phyloP scores from a whole-genome alignment of 805 yeast species.

The Sugiyamaella qingdaonensis region DNA sequence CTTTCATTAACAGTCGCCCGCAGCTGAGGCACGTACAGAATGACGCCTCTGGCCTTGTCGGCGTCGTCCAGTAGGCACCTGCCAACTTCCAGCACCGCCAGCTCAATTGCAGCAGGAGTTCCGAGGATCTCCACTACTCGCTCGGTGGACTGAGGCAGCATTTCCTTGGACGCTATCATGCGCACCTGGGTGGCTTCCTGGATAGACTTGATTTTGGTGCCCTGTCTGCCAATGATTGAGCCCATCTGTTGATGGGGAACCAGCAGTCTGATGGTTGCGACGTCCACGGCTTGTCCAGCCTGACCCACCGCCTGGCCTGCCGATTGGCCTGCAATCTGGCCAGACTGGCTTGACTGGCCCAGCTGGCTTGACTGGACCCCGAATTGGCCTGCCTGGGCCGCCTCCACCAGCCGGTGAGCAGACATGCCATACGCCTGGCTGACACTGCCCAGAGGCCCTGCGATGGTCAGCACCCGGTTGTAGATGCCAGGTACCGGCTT shows the following conservation, averaged over 20 bases:
- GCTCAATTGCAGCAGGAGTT: constrained; percentile 55
- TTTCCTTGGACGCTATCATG: constrained; percentile 84
- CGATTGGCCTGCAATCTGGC: no score
- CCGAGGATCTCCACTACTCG: constrained; percentile 87
- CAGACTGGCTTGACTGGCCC: no score
- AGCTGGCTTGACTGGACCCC: neutral
- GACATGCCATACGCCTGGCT: constrained; percentile 67
- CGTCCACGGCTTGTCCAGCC: constrained; percentile 45
- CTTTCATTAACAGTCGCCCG: neutral
- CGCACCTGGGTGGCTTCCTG: constrained; percentile 66
- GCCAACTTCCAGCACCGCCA: constrained; percentile 55
- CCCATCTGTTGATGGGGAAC: constrained; percentile 86
- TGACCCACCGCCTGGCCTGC: no score
- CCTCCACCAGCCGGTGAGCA: constrained; percentile 56
- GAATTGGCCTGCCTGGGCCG: constrained; percentile 21
- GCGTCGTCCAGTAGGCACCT: constrained; percentile 71
- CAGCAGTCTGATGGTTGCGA: constrained; percentile 60
- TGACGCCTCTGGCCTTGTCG: constrained; percentile 60
- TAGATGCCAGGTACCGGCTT: constrained; percentile 74
- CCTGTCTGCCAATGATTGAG: constrained; percentile 80
- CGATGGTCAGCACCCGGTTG: constrained; percentile 75
- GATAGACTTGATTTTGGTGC: constrained; percentile 71
- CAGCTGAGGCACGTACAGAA: constrained; percentile 40
- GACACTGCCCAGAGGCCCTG: constrained; percentile 66
- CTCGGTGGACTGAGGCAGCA: constrained; percentile 75